Base-by-base conservation (phyloP, 768 basidiomycete species). In the Cantharellus cinnabarinus region DNA sequence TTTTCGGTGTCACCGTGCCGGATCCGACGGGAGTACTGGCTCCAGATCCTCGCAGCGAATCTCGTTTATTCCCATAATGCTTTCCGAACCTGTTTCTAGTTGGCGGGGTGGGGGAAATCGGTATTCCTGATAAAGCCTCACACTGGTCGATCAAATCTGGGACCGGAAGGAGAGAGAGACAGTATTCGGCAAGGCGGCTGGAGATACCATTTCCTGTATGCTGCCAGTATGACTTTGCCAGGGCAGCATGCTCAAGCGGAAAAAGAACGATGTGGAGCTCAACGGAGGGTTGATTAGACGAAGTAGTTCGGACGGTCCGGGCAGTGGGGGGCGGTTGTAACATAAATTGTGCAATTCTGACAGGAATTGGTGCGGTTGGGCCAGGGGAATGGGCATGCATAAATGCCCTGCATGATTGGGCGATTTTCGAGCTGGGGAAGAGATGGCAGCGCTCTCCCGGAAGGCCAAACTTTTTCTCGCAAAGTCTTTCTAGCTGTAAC, bases 161-260 rank as follows among this genome's bases (percentile, higher is more conserved):
- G 68, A 34, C 65, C 64, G 39, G 50, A 1, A 91, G 74, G 64
- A 89, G 72, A 38, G 80, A 74, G 50, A 98, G 74, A 66, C 86
- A 90, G 60, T 80, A 75, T 61, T 91, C 89, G 3, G 90, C 90
- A 20, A 85, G 71, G 4, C 94, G 81, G 61, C 87, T 90, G 2
- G 86, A 89, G 44, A 99, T 82, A 1, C 93, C 91, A 60, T 85
- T 72, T 0, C 94, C 94, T 0, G 85, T 81, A 68, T 97, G 94
- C 64, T 97, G 93, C 94, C 94, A 98, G 70, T 93, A 97, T 68
- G 89, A 77, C 67, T 87, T 94, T 4, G 88, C 89, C 4, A 83
- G 68, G 4, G 76, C 65, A 64, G 76, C 82, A 2, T 77, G 69
- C 3, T 79, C 75, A 2, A 71, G 68, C 3, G 82, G 80, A 67